Evolutionary conservation across 257 asterid genomes (phyloP).

Genomic region (Cinchona pubescens): DNA sequence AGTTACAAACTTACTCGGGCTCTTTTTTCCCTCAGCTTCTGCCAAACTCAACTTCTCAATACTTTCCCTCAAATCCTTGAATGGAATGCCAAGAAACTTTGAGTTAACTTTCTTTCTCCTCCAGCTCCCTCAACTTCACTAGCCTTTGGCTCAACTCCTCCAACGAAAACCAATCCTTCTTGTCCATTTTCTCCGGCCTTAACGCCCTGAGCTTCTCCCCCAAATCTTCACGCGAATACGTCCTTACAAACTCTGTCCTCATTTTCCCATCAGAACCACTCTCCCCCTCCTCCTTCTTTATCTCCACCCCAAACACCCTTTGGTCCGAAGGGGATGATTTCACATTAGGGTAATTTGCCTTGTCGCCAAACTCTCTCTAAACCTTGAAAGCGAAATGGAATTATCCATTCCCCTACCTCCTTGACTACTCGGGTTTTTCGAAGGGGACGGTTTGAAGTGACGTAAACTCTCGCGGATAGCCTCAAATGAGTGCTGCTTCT

Average conservation of each 20-base stretch:
- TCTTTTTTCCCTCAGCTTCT: neutral
- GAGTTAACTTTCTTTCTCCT: constrained; percentile 22
- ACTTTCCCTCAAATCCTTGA: constrained; percentile 10
- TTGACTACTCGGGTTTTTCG: constrained; percentile 2
- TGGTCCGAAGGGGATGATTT: constrained; percentile 10
- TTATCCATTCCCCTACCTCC: neutral
- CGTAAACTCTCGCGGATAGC: constrained; percentile 26
- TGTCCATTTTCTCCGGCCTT: constrained; percentile 54
- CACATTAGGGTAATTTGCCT: constrained; percentile 8
- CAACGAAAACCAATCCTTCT: constrained; percentile 65
- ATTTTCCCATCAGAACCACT: constrained; percentile 1
- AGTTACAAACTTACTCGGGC: constrained; percentile 23
- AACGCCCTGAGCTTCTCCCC: constrained; percentile 54
- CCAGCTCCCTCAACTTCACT: constrained; percentile 41
- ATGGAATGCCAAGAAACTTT: neutral
- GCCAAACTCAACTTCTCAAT: neutral
- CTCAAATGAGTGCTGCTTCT: neutral
- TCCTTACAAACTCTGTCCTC: constrained; percentile 20
- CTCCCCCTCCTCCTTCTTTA: neutral
- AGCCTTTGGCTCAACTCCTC: constrained; percentile 66
- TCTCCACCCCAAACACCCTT: constrained; percentile 21
- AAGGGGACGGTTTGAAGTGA: neutral
- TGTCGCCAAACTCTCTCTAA: constrained; percentile 11
- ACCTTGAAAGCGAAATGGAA: constrained; percentile 10
- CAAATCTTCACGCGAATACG: constrained; percentile 34